Evolutionary conservation across 768 basidiomycete species (phyloP).

Genomic region (Cyathus striatus): DNA sequence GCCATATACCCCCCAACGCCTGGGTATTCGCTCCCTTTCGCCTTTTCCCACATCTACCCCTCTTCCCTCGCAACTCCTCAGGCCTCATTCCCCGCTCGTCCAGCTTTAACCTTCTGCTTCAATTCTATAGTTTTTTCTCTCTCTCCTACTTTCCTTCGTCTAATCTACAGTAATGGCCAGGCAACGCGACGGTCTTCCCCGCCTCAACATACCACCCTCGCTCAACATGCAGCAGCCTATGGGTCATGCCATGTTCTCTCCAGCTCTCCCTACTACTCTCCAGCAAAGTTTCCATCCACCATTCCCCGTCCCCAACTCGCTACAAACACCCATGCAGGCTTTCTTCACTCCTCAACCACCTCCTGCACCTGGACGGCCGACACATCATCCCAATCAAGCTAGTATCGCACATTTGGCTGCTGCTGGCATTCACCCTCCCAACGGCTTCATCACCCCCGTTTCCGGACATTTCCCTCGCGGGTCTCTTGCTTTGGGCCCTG

Average conservation of each 20-base stretch:
- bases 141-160: too few species aligned
- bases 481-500: constrained; percentile 37
- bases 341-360: constrained; percentile 53
- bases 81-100: background rate
- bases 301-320: constrained; percentile 39
- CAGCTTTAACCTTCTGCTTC: background rate
- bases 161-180: constrained; percentile 26
- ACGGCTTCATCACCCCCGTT: constrained; percentile 56
- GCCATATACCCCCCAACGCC: background rate
- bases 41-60: background rate
- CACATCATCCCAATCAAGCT: constrained; percentile 49
- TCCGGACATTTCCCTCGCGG: constrained; percentile 50
- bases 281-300: constrained; percentile 55
- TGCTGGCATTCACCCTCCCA: constrained; percentile 52
- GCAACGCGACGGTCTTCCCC: constrained; percentile 46
- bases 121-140: background rate
- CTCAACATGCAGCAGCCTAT: constrained; percentile 54
- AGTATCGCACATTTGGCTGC: constrained; percentile 64
- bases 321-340: constrained; percentile 73
- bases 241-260: constrained; percentile 54
- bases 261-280: constrained; percentile 55
- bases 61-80: background rate
- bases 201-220: constrained; percentile 52
- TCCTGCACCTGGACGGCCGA: constrained; percentile 45
- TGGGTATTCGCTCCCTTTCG: background rate